Evolutionary conservation across 2,329 filamentous ascomycete species (phyloP), one percentile per base, ranked within the genome.

Genomic region (Phialocephala subalpina): DNA sequence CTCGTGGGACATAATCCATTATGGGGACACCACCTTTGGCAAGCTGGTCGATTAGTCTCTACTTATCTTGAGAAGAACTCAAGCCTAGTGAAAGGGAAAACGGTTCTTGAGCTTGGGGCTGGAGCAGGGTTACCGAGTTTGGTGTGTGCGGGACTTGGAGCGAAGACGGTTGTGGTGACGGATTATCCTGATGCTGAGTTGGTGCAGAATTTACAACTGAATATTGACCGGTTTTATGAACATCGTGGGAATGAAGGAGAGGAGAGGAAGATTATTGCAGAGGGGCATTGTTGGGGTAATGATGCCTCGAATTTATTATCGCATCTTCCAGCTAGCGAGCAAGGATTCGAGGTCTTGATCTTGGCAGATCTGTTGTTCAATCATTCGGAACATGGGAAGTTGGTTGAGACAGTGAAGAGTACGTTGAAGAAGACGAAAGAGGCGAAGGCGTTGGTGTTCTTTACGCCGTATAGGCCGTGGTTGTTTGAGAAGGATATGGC

Each of bases 391-490:
- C 95, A 97, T 75, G 82, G 80, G 1, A 93, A 92, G 74, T 83
- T 97, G 67, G 83, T 97, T 70, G 84, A 86, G 70, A 93, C 91
- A 3, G 86, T 97, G 67, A 82, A 86, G 73, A 77, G 85, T 74
- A 92, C 91, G 18, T 79, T 97, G 73, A 86, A 84, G 72, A 83
- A 80, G 67, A 62, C 18, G 0, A 36, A 55, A 16, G 67, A 70
- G 12, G 67, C 74, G 1, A 73, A 70, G 56, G 93, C 94, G 1
- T 86, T 94, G 73, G 94, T 97, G 8, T 97, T 97, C 78, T 98
- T 97, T 81, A 97, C 94, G 0, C 94, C 93, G 22, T 97, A 98
- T 80, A 85, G 96, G 69, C 94, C 95, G 1, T 97, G 94, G 94
- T 82, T 97, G 75, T 84, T 92, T 73, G 86, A 94, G 69, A 92